A percentile compares a stretch with the other conserved stretches of the same genome.
phyloP scores from a whole-genome alignment of 2,329 filamentous ascomycete species.

The Aspergillus pseudoterreus region DNA sequence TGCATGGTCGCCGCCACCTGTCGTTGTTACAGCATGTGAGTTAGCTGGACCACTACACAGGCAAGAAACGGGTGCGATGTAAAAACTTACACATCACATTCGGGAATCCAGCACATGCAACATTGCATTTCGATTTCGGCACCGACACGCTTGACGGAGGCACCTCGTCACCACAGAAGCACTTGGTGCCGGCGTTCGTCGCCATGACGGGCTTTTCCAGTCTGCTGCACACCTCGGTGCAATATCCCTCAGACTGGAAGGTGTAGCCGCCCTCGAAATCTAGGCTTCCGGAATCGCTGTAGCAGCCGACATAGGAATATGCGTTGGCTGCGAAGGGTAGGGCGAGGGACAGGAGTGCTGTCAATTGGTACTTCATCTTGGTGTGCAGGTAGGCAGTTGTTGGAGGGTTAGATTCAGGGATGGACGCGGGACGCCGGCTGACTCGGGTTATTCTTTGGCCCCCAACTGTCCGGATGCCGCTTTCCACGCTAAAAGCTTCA shows the following conservation, averaged over 20 bases:
- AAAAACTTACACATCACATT: neutral
- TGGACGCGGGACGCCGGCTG: no score
- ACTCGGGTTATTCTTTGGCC: no score
- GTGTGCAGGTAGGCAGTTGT: no score
- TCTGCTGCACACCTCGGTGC: neutral
- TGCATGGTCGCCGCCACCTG: neutral
- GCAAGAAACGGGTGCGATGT: neutral
- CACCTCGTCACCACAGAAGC: slow-evolving; percentile 2
- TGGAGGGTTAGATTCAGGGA: no score
- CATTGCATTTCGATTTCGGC: neutral
- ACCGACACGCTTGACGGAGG: neutral
- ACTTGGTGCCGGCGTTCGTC: neutral
- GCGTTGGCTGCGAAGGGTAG: no score
- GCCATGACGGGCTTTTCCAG: neutral
- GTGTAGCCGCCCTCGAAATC: neutral
- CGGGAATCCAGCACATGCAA: slow-evolving; percentile 3
- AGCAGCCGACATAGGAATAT: slow-evolving; percentile 1
- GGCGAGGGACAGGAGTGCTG: no score
- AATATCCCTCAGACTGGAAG: slow-evolving; percentile 5
- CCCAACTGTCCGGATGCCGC: no score
- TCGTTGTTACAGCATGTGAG: neutral
- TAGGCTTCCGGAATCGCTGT: neutral
- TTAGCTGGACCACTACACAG: neutral
- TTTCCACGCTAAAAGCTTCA: no score
- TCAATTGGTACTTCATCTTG: no score